Percentiles rank a stretch among this genome's conserved stretches.
Conservation (phyloP, 2,329 filamentous ascomycete genomes). For the Didymella pinodella region DNA sequence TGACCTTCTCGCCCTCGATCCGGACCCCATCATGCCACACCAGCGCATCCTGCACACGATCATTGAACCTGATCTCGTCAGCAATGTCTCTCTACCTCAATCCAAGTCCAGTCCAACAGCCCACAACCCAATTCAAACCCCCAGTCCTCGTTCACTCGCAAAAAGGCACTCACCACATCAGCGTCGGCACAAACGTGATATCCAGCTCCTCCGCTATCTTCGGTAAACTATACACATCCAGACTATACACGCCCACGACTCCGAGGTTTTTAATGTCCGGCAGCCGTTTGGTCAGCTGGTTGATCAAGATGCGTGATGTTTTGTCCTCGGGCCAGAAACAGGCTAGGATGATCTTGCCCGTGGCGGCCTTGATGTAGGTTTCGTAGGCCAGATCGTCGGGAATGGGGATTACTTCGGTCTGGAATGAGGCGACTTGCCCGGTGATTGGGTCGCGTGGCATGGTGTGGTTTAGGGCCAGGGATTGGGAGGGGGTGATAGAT, state of each 20-base stretch:
- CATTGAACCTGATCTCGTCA: slow-evolving; percentile 21
- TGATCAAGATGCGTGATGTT: slow-evolving; percentile 26
- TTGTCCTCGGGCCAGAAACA: slow-evolving; percentile 36
- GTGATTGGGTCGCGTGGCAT: slow-evolving; percentile 8
- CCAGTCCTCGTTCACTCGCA: too few species aligned
- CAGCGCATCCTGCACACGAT: slow-evolving; percentile 32
- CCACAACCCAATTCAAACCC: too few species aligned
- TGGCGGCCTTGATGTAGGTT: slow-evolving; percentile 25
- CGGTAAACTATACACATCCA: slow-evolving; percentile 37
- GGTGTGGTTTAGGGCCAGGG: neutral
- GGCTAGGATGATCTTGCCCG: slow-evolving; percentile 32
- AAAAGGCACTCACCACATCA: slow-evolving; percentile 30
- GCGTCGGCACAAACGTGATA: slow-evolving; percentile 34
- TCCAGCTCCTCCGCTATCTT: slow-evolving; percentile 32
- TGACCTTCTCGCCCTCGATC: slow-evolving; percentile 35
- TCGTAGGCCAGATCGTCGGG: slow-evolving; percentile 29
- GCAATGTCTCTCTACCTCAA: neutral
- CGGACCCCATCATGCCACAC: slow-evolving; percentile 37
- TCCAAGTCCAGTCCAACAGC: too few species aligned
- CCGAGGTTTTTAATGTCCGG: slow-evolving; percentile 25
- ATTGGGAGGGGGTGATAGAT: too few species aligned
- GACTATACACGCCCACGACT: slow-evolving; percentile 32
- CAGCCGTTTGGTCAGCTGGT: slow-evolving; percentile 26
- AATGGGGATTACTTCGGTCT: slow-evolving; percentile 22
- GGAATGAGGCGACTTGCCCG: slow-evolving; percentile 17